Base-by-base conservation (phyloP, 208 protist genomes). In the Wallacemonas sp. region DNA sequence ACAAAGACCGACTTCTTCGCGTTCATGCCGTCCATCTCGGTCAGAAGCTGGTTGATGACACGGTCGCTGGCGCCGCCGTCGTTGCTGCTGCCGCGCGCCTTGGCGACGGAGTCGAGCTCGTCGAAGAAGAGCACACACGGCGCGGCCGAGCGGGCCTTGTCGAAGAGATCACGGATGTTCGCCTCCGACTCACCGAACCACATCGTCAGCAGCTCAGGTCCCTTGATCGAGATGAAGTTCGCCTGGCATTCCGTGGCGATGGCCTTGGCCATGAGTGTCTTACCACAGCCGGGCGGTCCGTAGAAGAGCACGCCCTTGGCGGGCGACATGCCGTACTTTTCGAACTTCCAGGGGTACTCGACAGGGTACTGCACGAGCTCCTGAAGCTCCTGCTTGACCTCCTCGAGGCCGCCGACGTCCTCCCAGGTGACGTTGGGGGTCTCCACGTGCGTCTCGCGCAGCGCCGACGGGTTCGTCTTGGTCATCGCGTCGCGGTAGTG, bases 111-210 rank as follows among this genome's bases (percentile, higher is more conserved):
- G 85, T 99, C 99, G 33, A 99, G 84, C 80, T 99, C 99, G 85
- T 99, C 99, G 82, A 99, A 99, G 95, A 99, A 99, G 34, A 99
- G 94, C 23, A 99, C 98, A 86, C 99, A 99, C 33, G 99, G 99
- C 14, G 99, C 96, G 5, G 99, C 98, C 27, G 80, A 48, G 52
- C 99, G 87, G 17, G 99, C 99, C 89, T 99, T 99, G 92, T 99
- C 99, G 85, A 99, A 99, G 43, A 99, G 85, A 58, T 99, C 98
- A 70, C 99, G 91, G 19, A 99, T 99, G 74, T 99, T 99, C n/a
- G 98, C 93, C 90, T 99, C 99, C 34, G 98, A 99, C 84, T 99
- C 99, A 72, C 99, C 99, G 67, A 99, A 99, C 99, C 99, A 99
- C 99, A 99, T 99, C n/a, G 99, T 99, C 26, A 99, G 87, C 56